A percentile compares a stretch with the other conserved stretches of the same genome.
These are phyloP conservation scores for Xanthoconium purpureum DNA, from an alignment of 768 basidiomycete genomes.

Conservation along the genomic window DNA sequence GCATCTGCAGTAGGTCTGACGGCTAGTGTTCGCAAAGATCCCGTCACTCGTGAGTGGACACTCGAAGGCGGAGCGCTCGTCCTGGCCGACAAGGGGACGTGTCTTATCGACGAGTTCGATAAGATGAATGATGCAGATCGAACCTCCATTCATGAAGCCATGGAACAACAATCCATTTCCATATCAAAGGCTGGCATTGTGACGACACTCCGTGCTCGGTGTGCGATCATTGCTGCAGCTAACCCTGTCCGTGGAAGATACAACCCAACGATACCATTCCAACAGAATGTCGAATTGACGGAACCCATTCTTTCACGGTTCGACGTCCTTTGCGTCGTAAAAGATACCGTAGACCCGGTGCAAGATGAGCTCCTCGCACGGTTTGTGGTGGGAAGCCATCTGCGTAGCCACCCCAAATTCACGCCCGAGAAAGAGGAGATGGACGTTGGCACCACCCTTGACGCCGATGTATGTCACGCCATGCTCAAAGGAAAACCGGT, in stretches of 20 bases:
- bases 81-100: slow-evolving; percentile 97
- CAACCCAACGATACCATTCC: slow-evolving; percentile 97
- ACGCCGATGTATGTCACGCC: slow-evolving; percentile 75
- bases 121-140: slow-evolving; percentile 99
- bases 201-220: slow-evolving; percentile 95
- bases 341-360: slow-evolving; percentile 95
- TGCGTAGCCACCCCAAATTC: slow-evolving; percentile 93
- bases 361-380: slow-evolving; percentile 94
- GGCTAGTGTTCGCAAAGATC: slow-evolving; percentile 98
- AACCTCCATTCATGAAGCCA: slow-evolving; percentile 98
- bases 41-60: slow-evolving; percentile 97
- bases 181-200: slow-evolving; percentile 99
- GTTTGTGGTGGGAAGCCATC: slow-evolving; percentile 97
- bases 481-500: neutral
- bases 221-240: slow-evolving; percentile 96
- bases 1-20: slow-evolving; percentile 98
- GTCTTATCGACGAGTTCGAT: slow-evolving; percentile 98
- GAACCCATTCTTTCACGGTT: slow-evolving; percentile 98
- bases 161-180: slow-evolving; percentile 99
- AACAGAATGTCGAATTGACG: slow-evolving; percentile 97
- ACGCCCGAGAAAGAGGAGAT: slow-evolving; percentile 86
- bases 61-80: slow-evolving; percentile 97
- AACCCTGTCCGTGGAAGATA: slow-evolving; percentile 97
- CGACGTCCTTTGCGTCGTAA: slow-evolving; percentile 97
- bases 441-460: slow-evolving; percentile 82